phyloP scores from a whole-genome alignment of 441 rosid species.

The Kokia cookei region DNA sequence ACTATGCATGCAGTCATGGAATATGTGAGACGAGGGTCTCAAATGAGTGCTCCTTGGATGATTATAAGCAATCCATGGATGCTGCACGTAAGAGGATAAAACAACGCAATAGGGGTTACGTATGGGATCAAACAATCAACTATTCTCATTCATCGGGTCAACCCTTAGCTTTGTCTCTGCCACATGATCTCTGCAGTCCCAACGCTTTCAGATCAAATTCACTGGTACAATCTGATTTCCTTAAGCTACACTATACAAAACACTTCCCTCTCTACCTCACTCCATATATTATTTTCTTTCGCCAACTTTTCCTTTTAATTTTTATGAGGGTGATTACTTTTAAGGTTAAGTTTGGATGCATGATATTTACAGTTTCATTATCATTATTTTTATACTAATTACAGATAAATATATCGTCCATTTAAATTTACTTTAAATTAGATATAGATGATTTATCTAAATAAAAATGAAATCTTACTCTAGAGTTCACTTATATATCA shows the following conservation, averaged over 20 bases:
- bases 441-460: no score
- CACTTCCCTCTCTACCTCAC: not conserved
- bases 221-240: conserved; percentile 29
- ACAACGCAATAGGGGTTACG: conserved; percentile 23
- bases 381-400: no score
- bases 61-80: conserved; percentile 15
- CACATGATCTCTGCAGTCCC: conserved; percentile 11
- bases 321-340: not conserved
- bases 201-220: conserved; percentile 16
- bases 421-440: no score
- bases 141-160: conserved; percentile 4
- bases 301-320: conserved; percentile 10
- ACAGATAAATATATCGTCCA: no score
- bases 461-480: no score
- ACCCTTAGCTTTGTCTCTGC: conserved; percentile 13
- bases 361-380: no score
- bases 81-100: conserved; percentile 20
- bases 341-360: no score
- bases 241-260: conserved; percentile 23
- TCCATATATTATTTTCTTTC: not conserved
- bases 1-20: conserved; percentile 33
- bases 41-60: conserved; percentile 35
- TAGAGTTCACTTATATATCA: no score
- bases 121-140: conserved; percentile 22
- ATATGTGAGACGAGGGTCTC: conserved; percentile 26